Percentiles rank a stretch among this genome's conserved stretches.
Evolutionary conservation across 208 protist genomes (phyloP).

Genomic region (Herpetomonas samuelpessoai): DNA sequence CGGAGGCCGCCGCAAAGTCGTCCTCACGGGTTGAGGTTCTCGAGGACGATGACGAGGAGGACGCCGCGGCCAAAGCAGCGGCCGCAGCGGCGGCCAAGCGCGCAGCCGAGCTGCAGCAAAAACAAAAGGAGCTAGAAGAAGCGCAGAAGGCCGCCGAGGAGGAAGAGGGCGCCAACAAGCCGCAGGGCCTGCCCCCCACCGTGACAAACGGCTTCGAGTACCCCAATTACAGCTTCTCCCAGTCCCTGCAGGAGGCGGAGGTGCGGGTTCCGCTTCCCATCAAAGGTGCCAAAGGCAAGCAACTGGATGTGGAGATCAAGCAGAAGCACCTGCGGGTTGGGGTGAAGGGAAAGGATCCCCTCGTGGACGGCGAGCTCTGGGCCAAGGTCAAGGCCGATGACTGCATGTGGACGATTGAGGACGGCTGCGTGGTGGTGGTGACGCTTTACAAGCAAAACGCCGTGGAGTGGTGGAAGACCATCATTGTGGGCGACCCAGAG

Average conservation of each 20-base stretch:
- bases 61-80: conserved; percentile 32
- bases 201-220: conserved; percentile 87
- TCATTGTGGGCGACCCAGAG: conserved; percentile 82
- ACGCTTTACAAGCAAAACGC: conserved; percentile 88
- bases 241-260: conserved; percentile 87
- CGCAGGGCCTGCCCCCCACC: conserved; percentile 80
- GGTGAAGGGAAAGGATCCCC: conserved; percentile 74
- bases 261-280: conserved; percentile 83
- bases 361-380: conserved; percentile 86
- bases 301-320: conserved; percentile 77
- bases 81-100: conserved; percentile 28
- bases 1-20: conserved; percentile 6
- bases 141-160: conserved; percentile 22
- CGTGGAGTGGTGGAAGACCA: conserved; percentile 94
- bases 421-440: conserved; percentile 80
- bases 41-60: conserved; percentile 53
- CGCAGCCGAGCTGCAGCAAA: conserved; percentile 24
- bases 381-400: conserved; percentile 74
- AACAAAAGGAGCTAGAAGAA: conserved; percentile 34
- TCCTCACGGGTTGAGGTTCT: conserved; percentile 52
- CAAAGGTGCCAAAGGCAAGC: conserved; percentile 62
- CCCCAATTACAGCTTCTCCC: conserved; percentile 85
- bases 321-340: conserved; percentile 63
- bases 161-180: conserved; percentile 59
- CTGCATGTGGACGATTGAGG: conserved; percentile 93